Base-by-base conservation (phyloP, 2,329 filamentous ascomycete species). In the Alternaria ethzedia region DNA sequence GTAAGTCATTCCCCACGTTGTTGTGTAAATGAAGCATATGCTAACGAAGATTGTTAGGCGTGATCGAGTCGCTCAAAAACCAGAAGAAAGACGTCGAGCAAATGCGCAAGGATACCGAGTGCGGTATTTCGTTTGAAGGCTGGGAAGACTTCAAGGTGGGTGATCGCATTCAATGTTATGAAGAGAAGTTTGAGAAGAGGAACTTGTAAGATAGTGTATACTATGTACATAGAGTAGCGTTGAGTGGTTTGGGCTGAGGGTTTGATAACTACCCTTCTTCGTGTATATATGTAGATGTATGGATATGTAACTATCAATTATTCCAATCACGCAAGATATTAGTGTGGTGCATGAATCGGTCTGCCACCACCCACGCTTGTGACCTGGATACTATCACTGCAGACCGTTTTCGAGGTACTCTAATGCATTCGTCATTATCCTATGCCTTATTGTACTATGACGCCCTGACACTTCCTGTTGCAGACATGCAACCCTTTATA, bases 21-120 rank as follows among this genome's bases (percentile, higher is more conserved):
- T 30, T 30, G 26, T 32, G 28, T 6, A 32, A 4, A 4, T 13
- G 21, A 6, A 20, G 12, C 10, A 2, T 45, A 0, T 30, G 41
- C 59, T 69, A 63, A 68, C 68, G 21, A 23, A 49, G 3, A 47
- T 15, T 8, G 60, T 26, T 62, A 97, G 95, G 94, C 69, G 86
- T 86, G 55, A 87, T 98, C 46, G 86, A 88, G 17, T 92, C 92
- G 1, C 88, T 99, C 62, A 97, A 96, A 83, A 92, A 96, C 74
- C 89, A 91, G 79, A 97, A 98, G 86, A 96, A 96, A 79, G 93
- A 97, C 69, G 92, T 96, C 28, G 84, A 85, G 49, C 93, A 97
- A 75, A 96, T 97, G 89, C 89, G 89, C 73, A 98, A 97, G 82
- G 94, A 94, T 62, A 88, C 87, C n/a, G 96, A 99, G 81, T 99